These are phyloP conservation scores for Penicillium sp. DNA, from an alignment of 2,329 filamentous ascomycete species.

Conservation along the genomic window DNA sequence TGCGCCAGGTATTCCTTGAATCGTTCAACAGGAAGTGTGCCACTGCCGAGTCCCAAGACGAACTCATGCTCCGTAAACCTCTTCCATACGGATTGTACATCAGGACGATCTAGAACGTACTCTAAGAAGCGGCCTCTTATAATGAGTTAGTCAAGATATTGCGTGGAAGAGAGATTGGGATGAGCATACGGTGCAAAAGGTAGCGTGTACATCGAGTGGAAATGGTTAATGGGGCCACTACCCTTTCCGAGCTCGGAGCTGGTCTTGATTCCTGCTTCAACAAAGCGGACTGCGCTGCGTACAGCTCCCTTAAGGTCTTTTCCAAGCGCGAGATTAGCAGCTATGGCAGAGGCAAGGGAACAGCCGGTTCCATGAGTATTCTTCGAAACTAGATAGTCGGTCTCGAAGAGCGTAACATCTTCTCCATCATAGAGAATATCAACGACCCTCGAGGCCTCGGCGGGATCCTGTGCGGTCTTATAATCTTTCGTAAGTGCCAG, in stretches of 20 bases:
- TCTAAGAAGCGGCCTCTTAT: conserved; percentile 77
- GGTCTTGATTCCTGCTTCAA: conserved; percentile 65
- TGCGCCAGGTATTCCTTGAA: conserved; percentile 92
- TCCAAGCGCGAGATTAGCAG: conserved; percentile 63
- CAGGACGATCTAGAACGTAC: conserved; percentile 75
- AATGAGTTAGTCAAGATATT: conserved; percentile 2
- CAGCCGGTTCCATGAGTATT: conserved; percentile 97
- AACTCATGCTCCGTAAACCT: conserved; percentile 82
- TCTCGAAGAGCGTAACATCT: conserved; percentile 67
- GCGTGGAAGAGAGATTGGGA: background rate
- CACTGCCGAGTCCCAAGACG: conserved; percentile 75
- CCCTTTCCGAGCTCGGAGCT: conserved; percentile 62
- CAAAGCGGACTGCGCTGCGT: conserved; percentile 61
- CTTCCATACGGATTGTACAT: conserved; percentile 76
- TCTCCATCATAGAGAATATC: conserved; percentile 74
- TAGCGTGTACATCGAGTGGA: conserved; percentile 64
- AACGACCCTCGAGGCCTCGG: conserved; percentile 70
- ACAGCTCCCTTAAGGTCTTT: conserved; percentile 57
- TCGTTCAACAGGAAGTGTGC: conserved; percentile 72
- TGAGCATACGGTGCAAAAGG: conserved; percentile 61
- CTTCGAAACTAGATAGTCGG: conserved; percentile 70
- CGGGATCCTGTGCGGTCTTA: conserved; percentile 60
- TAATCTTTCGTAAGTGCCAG: conserved; percentile 73
- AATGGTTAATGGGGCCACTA: conserved; percentile 70
- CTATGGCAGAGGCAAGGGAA: conserved; percentile 79